Conservation (phyloP, 441 rosid species). For the Viola pubescens region DNA sequence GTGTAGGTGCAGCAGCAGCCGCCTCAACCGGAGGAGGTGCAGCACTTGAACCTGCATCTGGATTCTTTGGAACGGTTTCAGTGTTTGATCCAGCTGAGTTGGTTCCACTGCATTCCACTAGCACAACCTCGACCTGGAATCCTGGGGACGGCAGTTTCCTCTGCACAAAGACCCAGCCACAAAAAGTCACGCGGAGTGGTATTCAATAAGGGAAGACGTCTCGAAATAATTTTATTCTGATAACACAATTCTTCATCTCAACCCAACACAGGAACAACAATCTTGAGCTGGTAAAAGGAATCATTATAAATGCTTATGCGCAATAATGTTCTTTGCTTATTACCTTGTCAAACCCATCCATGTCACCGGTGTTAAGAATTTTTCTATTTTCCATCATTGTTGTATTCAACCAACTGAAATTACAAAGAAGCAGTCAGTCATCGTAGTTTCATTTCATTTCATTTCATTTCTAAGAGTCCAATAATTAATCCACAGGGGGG, state of each 20-base stretch:
- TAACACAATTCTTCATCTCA: too few species aligned
- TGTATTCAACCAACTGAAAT: slow-evolving; percentile 88
- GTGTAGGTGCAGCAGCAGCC: slow-evolving; percentile 25
- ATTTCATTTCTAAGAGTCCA: slow-evolving; percentile 11
- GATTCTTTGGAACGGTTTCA: slow-evolving; percentile 28
- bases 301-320: background rate
- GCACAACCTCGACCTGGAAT: slow-evolving; percentile 87
- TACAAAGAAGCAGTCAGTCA: slow-evolving; percentile 1
- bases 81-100: slow-evolving; percentile 26
- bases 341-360: slow-evolving; percentile 96
- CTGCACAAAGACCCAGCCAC: slow-evolving; percentile 35
- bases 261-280: too few species aligned
- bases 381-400: slow-evolving; percentile 87
- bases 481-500: background rate
- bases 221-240: too few species aligned
- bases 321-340: background rate
- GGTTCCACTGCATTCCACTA: slow-evolving; percentile 48
- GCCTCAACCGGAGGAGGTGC: slow-evolving; percentile 32
- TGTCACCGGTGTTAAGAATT: slow-evolving; percentile 54
- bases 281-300: background rate
- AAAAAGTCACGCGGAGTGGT: too few species aligned
- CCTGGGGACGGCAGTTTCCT: slow-evolving; percentile 97
- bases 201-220: too few species aligned
- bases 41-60: slow-evolving; percentile 36
- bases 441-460: background rate